Conservation (phyloP, 208 protist genomes). For the Leishmania gerbilli region DNA sequence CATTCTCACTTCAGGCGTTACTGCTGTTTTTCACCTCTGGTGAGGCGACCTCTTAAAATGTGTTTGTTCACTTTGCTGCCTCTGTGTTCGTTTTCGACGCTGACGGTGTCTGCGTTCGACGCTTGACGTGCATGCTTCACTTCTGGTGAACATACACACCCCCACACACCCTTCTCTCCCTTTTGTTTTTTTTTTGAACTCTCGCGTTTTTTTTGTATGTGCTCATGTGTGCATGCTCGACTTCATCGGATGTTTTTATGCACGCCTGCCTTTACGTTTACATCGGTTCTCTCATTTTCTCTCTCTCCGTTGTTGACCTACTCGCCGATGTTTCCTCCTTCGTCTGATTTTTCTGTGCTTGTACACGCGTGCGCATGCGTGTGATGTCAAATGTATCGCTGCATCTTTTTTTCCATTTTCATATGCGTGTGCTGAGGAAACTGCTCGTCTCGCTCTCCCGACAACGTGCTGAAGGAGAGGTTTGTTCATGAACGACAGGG, state of each 20-base stretch:
- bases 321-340: not conserved
- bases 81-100: not conserved
- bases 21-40: slow-evolving; percentile 9
- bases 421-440: not conserved
- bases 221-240: not conserved
- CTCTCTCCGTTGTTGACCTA: not conserved
- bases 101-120: not conserved
- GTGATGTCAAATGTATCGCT: not conserved
- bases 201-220: not conserved
- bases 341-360: not conserved
- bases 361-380: not conserved
- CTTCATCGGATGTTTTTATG: not conserved
- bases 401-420: not conserved
- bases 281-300: not conserved
- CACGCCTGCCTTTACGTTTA: not conserved
- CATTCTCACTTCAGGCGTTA: not conserved
- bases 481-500: not conserved
- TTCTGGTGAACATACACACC: not conserved
- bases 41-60: not conserved
- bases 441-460: not conserved
- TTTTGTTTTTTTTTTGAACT: not conserved
- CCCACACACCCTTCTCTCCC: not conserved
- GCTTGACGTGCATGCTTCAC: not conserved
- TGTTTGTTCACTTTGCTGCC: not conserved
- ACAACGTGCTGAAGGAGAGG: not conserved